Evolutionary conservation across 2,329 filamentous ascomycete species (phyloP), one percentile per base, ranked within the genome.

Genomic region (Fusarium gaditjirri): DNA sequence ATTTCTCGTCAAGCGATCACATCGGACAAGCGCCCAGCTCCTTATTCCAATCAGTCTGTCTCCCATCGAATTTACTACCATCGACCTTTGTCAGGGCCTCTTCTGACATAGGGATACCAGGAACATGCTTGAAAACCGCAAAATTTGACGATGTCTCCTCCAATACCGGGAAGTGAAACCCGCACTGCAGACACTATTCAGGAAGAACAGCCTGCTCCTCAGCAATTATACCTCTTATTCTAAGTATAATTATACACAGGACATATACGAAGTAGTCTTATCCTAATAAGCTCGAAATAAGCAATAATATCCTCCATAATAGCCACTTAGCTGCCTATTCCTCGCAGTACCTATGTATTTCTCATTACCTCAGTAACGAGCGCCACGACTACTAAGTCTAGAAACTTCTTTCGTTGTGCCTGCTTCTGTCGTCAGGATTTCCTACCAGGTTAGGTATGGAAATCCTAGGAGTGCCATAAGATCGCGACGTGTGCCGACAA

Each of bases 271-370:
- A 74, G 61, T 2, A 74, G 31, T 1, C 69, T 29, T 3, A 61
- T 74, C 5, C 71, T 44, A 9, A 68, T 42, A 10, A 74, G 72
- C 57, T 75, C 66, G 19, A 65, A 75, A 33, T 74, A 75, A n/a
- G 66, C 73, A 8, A 65, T 64, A 6, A 75, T 69, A 10, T 66
- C 72, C 42, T 75, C 72, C 60, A 75, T 71, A 17, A 75, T 75
- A 39, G 62, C 72, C 5, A 66, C 63, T 73, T 73, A 0, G 49
- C 66, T 0, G 70, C 70, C 62, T 52, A 73, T 12, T 61, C 19
- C 38, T 75, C 71, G 41, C 55, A 73, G 62, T n/a, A n/a, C n/a
- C n/a, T n/a, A n/a, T n/a, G n/a, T n/a, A n/a, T n/a, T n/a, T n/a
- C n/a, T n/a, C n/a, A n/a, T n/a, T n/a, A 43, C 25, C 25, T 25